These are phyloP conservation scores for Ceratobasidium sp. DNA, from an alignment of 1,284 basidiomycete genomes.

Conservation along the genomic window DNA sequence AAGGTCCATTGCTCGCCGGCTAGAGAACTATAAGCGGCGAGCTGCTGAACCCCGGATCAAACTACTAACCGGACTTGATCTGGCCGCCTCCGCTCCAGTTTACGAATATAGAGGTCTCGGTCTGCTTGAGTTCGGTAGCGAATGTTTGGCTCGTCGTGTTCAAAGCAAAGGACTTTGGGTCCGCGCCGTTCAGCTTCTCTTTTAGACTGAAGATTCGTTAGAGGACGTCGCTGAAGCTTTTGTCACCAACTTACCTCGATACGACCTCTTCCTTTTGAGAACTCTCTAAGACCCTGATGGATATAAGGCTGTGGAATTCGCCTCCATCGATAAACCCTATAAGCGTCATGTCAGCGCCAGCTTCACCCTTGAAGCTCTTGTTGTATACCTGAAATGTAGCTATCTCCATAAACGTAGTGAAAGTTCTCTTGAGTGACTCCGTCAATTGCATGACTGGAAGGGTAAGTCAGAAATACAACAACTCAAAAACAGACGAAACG, in stretches of 20 bases:
- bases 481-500: background rate
- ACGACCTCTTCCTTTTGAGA: constrained; percentile 5
- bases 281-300: background rate
- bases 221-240: background rate
- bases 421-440: background rate
- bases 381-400: constrained; percentile 10
- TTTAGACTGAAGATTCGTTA: background rate
- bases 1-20: constrained; percentile 1
- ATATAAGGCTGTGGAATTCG: constrained; percentile 15
- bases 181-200: background rate
- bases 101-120: constrained; percentile 9
- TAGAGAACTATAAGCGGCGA: background rate
- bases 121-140: background rate
- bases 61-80: constrained; percentile 1
- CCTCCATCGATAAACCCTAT: constrained; percentile 11
- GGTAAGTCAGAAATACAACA: background rate
- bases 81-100: constrained; percentile 18
- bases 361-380: background rate
- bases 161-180: constrained; percentile 9
- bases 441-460: background rate
- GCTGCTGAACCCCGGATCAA: no score
- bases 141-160: background rate
- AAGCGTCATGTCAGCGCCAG: background rate
- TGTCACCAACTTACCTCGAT: background rate
- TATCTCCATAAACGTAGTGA: constrained; percentile 2